Percentiles rank a stretch among this genome's conserved stretches.
phyloP scores from a whole-genome alignment of 2,329 filamentous ascomycete genomes.

The Alternaria brassicicola region DNA sequence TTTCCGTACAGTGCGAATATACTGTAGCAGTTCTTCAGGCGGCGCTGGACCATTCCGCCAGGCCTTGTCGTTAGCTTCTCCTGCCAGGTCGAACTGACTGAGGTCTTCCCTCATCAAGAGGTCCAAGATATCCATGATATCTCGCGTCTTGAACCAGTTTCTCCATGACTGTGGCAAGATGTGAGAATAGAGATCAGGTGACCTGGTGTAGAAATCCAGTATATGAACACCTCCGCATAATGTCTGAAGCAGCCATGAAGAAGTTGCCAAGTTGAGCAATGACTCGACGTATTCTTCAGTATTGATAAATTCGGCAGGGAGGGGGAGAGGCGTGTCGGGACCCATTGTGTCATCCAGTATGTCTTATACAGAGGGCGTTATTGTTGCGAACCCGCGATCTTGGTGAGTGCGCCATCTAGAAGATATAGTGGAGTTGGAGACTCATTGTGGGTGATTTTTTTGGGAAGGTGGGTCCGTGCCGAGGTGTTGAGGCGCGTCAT shows the following conservation, averaged over 20 bases:
- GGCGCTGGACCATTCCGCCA: constrained; percentile 56
- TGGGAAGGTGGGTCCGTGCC: constrained; percentile 24
- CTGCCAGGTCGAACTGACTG: constrained; percentile 40
- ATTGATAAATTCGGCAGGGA: constrained; percentile 70
- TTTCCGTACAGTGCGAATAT: constrained; percentile 72
- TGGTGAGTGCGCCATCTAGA: constrained; percentile 10
- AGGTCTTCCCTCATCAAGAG: constrained; percentile 81
- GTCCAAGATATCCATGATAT: constrained; percentile 78
- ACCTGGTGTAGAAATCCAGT: constrained; percentile 89
- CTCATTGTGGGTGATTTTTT: constrained; percentile 19
- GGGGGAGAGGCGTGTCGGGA: constrained; percentile 65
- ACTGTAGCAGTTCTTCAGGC: constrained; percentile 68
- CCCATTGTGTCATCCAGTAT: constrained; percentile 49
- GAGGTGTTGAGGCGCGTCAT: constrained; percentile 17
- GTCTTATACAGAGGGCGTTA: background rate
- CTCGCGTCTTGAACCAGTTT: constrained; percentile 71
- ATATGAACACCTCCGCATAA: constrained; percentile 98
- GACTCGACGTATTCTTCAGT: constrained; percentile 79
- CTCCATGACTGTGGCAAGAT: constrained; percentile 83
- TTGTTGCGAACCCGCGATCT: background rate
- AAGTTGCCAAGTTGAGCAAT: constrained; percentile 76
- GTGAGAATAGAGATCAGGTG: constrained; percentile 79
- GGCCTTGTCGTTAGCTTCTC: background rate
- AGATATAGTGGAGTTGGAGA: constrained; percentile 17
- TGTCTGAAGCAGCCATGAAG: constrained; percentile 78